Evolutionary conservation across 495 filamentous ascomycete species (phyloP).

Genomic region (Trichoderma reesei): DNA sequence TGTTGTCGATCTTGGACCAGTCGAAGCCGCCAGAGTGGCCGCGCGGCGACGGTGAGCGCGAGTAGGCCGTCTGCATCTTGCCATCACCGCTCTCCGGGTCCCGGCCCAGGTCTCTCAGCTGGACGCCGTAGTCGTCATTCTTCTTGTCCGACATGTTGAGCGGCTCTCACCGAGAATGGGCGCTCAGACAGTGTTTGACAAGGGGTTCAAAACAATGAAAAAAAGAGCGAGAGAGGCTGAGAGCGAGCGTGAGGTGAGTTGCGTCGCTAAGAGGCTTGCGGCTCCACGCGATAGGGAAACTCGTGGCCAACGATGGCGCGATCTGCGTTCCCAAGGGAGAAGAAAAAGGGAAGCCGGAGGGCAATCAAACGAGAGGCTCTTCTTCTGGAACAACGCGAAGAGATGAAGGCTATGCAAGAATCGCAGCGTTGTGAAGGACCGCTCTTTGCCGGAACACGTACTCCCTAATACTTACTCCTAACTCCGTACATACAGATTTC

Average conservation of each 20-base stretch:
- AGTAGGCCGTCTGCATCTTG: constrained; percentile 46
- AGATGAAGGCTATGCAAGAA: constrained; percentile 3
- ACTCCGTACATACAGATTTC: constrained; percentile 6
- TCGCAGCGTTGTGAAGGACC: not conserved
- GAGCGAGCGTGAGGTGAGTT: not conserved
- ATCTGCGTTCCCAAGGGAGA: not conserved
- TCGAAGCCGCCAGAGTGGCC: constrained; percentile 19
- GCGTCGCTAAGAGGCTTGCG: not conserved
- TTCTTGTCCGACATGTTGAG: constrained; percentile 60
- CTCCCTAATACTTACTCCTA: constrained; percentile 5
- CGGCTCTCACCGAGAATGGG: not conserved
- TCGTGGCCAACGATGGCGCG: not conserved
- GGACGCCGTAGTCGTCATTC: constrained; percentile 64
- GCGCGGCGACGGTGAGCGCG: constrained; percentile 42
- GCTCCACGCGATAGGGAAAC: not conserved
- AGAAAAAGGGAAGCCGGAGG: not conserved
- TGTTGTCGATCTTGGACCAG: constrained; percentile 51
- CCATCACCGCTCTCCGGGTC: constrained; percentile 45
- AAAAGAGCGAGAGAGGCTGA: not conserved
- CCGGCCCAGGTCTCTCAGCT: constrained; percentile 24
- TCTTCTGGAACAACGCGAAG: not conserved
- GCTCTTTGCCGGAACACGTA: constrained; percentile 7
- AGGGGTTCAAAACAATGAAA: not conserved
- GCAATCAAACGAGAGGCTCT: constrained; percentile 2
- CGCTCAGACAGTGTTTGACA: not conserved